phyloP scores from a whole-genome alignment of 768 basidiomycete species.

The Phylloporus sp. region DNA sequence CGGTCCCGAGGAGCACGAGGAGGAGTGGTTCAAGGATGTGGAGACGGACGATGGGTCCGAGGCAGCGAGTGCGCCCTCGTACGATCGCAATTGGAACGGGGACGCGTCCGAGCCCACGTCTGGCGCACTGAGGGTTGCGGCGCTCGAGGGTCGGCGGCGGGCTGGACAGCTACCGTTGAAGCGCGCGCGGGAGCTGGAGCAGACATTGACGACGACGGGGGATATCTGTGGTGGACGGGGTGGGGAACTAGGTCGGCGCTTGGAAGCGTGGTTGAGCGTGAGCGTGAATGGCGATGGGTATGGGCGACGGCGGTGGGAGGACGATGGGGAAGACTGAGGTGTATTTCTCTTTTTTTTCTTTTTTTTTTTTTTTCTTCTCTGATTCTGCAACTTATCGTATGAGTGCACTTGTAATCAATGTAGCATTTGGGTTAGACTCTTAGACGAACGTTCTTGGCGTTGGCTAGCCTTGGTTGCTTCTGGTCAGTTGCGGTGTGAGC shows the following conservation, averaged over 20 bases:
- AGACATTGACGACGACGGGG: conserved; percentile 65
- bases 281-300: conserved; percentile 32
- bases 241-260: conserved; percentile 68
- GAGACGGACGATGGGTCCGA: conserved; percentile 25
- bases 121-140: conserved; percentile 20
- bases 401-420: too few species aligned
- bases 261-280: conserved; percentile 71
- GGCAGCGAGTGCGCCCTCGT: conserved; percentile 10
- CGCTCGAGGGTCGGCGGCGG: conserved; percentile 33
- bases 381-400: too few species aligned
- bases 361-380: neutral
- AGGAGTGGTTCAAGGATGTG: conserved; percentile 60
- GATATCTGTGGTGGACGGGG: conserved; percentile 79
- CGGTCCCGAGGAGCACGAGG: conserved; percentile 66
- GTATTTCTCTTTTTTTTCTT: neutral
- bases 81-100: neutral
- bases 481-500: too few species aligned
- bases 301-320: conserved; percentile 8
- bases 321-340: neutral
- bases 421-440: too few species aligned
- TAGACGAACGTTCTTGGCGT: too few species aligned
- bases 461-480: too few species aligned
- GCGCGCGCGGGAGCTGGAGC: conserved; percentile 63
- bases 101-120: conserved; percentile 14
- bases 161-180: conserved; percentile 50